A percentile compares a stretch with the other conserved stretches of the same genome.
These are phyloP conservation scores for Mediolabrus comicus DNA, from an alignment of 108 stramenopile genomes.

Conservation along the genomic window DNA sequence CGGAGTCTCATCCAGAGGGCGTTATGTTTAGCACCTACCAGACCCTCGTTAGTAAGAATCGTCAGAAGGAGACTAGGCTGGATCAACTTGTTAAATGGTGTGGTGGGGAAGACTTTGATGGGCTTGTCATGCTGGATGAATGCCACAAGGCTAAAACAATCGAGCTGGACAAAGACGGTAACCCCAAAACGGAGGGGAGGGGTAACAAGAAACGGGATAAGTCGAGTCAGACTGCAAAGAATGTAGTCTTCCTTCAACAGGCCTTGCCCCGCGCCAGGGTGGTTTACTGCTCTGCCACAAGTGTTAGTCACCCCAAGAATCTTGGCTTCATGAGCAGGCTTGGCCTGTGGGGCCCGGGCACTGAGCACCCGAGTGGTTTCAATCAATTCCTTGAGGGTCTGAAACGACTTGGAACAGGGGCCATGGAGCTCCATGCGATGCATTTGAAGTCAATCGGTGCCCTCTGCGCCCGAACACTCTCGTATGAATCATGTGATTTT, in stretches of 20 bases:
- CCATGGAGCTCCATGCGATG: constrained; percentile 34
- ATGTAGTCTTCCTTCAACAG: constrained; percentile 54
- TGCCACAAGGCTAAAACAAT: constrained; percentile 71
- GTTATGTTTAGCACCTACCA: constrained; percentile 57
- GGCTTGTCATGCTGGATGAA: constrained; percentile 62
- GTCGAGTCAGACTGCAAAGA: constrained; percentile 17
- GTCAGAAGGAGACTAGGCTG: constrained; percentile 34
- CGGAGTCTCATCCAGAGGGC: constrained; percentile 31
- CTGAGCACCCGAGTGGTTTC: constrained; percentile 19
- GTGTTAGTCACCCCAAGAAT: constrained; percentile 54
- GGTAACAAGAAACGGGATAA: constrained; percentile 6
- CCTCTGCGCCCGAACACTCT: constrained; percentile 25
- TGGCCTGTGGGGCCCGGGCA: constrained; percentile 54
- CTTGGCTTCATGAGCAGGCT: constrained; percentile 63
- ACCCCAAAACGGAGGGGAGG: constrained; percentile 24
- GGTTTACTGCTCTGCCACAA: constrained; percentile 63
- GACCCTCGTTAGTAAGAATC: constrained; percentile 37
- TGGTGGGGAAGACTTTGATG: constrained; percentile 58
- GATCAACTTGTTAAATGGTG: constrained; percentile 65
- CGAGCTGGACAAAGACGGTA: constrained; percentile 38
- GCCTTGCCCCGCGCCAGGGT: constrained; percentile 52
- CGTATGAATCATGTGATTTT: constrained; percentile 30
- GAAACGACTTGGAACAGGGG: constrained; percentile 13
- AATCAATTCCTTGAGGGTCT: constrained; percentile 17
- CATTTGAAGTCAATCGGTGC: constrained; percentile 26